A percentile compares a stretch with the other conserved stretches of the same genome.
Evolutionary conservation across 352 stramenopile species (phyloP).

Genomic region (Halophytophthora batemanensis): DNA sequence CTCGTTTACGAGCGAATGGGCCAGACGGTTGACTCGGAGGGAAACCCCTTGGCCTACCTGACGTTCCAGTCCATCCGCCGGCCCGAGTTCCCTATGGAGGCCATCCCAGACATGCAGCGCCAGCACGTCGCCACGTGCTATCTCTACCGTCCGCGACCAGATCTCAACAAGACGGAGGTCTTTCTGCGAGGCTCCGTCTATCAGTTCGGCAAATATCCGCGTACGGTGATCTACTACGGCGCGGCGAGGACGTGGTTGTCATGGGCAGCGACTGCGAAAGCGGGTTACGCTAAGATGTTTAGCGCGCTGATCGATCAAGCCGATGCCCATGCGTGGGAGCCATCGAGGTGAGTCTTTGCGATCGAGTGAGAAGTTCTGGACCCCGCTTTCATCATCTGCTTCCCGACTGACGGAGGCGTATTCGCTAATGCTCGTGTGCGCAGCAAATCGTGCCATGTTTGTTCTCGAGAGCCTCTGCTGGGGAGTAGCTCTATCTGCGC

Average conservation of each 20-base stretch:
- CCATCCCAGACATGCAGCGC: slow-evolving; percentile 32
- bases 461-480: slow-evolving; percentile 20
- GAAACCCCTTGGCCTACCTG: slow-evolving; percentile 37
- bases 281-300: slow-evolving; percentile 28
- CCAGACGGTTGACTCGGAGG: slow-evolving; percentile 20
- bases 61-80: slow-evolving; percentile 41
- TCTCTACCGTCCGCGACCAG: slow-evolving; percentile 26
- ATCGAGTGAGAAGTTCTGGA: slow-evolving; percentile 16
- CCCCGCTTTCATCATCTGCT: slow-evolving; percentile 12
- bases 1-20: slow-evolving; percentile 48
- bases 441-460: slow-evolving; percentile 38
- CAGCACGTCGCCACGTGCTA: slow-evolving; percentile 33
- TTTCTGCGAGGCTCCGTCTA: slow-evolving; percentile 38
- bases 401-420: slow-evolving; percentile 3
- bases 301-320: slow-evolving; percentile 25
- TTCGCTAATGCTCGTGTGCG: too few species aligned
- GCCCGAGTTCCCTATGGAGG: slow-evolving; percentile 34
- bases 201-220: slow-evolving; percentile 27
- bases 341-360: slow-evolving; percentile 18
- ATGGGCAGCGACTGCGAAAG: slow-evolving; percentile 12
- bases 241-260: slow-evolving; percentile 36
- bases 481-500: slow-evolving; percentile 24
- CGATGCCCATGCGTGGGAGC: slow-evolving; percentile 21
- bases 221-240: slow-evolving; percentile 30
- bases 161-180: slow-evolving; percentile 29